Conservation (phyloP, 352 stramenopile species). For the Globisporangium abappressorium region DNA sequence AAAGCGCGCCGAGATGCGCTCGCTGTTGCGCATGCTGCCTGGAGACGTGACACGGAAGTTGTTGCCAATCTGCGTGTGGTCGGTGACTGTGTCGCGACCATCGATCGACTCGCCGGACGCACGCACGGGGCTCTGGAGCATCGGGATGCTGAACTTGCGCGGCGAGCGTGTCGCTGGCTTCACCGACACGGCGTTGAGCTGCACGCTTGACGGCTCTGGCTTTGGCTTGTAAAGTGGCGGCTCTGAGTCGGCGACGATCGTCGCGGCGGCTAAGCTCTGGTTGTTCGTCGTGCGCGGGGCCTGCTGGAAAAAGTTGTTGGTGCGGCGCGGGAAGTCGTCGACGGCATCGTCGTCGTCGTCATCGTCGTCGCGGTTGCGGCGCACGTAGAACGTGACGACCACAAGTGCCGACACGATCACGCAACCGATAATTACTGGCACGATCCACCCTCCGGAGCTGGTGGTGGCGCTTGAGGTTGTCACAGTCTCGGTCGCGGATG, state of each 20-base stretch:
- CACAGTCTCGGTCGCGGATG: constrained; percentile 28
- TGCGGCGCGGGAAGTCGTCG: constrained; percentile 42
- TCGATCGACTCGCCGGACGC: constrained; percentile 19
- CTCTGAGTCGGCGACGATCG: constrained; percentile 8
- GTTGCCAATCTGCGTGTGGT: constrained; percentile 1
- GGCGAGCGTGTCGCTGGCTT: constrained; percentile 12
- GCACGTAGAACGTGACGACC: constrained; percentile 63
- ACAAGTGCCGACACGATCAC: constrained; percentile 52
- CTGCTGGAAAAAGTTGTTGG: constrained; percentile 59
- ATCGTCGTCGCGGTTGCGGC: constrained; percentile 36
- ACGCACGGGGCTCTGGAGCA: constrained; percentile 20
- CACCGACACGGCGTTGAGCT: constrained; percentile 18
- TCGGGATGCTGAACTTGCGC: constrained; percentile 24
- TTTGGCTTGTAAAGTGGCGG: constrained; percentile 18
- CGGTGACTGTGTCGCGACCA: constrained; percentile 16
- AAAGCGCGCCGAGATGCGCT: constrained; percentile 18
- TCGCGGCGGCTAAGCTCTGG: constrained; percentile 18
- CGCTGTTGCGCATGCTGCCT: constrained; percentile 13
- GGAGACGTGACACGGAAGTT: constrained; percentile 16
- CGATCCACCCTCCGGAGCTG: constrained; percentile 41
- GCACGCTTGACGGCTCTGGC: constrained; percentile 13
- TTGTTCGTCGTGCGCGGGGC: constrained; percentile 49
- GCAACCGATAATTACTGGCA: constrained; percentile 52
- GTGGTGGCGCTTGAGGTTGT: constrained; percentile 15
- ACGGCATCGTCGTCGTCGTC: constrained; percentile 53